Base-by-base conservation (phyloP, 2,329 filamentous ascomycete genomes). In the Alternaria arbusti region DNA sequence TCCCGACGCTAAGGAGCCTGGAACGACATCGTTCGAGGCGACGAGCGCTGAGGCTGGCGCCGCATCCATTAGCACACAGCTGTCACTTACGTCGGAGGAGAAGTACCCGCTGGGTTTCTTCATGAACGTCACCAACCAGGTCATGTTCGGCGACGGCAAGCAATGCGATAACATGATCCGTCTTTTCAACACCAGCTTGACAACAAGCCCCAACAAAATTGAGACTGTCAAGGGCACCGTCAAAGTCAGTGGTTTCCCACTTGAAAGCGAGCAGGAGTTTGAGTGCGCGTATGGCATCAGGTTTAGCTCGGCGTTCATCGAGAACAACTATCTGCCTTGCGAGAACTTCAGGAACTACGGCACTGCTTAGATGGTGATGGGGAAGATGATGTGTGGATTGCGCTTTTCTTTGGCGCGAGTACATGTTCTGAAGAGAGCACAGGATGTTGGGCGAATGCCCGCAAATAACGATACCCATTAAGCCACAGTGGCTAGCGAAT, bases 71-170 rank as follows among this genome's bases (percentile, higher is more conserved):
- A 62, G 54, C 12, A 73, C 72, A 1, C 17, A 65, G 1, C 75
- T 76, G 44, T 68, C 68, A 0, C 30, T 56, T 0, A 65, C 64
- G 0, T 26, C 49, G 1, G 60, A 69, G 3, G 62, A 64, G 28
- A 73, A 78, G 0, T 84, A 81, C 61, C 79, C 82, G 0, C 65
- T 86, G 5, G 68, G 70, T 1, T 83, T 86, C 59, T 83, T 84
- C 73, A 71, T 73, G 22, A 87, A 86, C 70, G 77, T 86, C 49
- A 87, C 86, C 4, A 88, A 88, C 69, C 86, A 88, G 71, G 85
- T 85, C 2, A 79, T 78, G 5, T 85, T 85, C 63, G 80, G 78
- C 10, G 76, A 82, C 54, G 77, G 76, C 10, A 71, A 74, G 46
- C 67, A 72, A 0, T 86, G 84, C 72, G 82, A 85, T 54, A 79